Evolutionary conservation across 352 stramenopile species (phyloP).

Genomic region (Ophiocytium majus): DNA sequence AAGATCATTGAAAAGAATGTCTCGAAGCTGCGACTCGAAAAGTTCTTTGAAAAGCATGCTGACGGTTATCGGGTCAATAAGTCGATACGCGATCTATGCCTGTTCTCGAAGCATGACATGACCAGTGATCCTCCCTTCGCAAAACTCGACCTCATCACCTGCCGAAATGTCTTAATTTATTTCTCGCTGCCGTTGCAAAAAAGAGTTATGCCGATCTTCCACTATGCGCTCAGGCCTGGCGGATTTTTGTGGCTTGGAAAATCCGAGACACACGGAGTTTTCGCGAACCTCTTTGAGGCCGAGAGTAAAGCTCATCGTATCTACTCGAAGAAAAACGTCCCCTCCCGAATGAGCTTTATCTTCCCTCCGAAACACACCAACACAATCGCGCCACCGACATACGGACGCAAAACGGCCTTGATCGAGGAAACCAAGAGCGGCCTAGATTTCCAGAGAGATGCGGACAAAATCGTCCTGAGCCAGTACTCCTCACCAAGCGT

Average conservation of each 20-base stretch:
- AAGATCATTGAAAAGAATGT: neutral
- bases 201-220: neutral
- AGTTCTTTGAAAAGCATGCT: neutral
- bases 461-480: too few species aligned
- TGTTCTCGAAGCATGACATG: neutral
- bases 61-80: neutral
- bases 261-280: neutral
- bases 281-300: neutral
- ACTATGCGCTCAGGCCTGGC: neutral
- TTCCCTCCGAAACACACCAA: too few species aligned
- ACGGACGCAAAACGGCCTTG: too few species aligned
- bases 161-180: conserved; percentile 7
- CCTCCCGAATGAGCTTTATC: neutral
- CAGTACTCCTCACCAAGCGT: too few species aligned
- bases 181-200: neutral
- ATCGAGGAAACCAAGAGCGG: too few species aligned
- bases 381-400: too few species aligned
- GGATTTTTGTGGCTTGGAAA: neutral
- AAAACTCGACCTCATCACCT: neutral
- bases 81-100: neutral
- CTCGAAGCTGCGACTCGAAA: neutral
- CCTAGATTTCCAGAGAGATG: too few species aligned
- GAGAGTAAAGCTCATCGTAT: neutral
- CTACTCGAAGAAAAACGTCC: neutral
- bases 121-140: neutral